Percentiles rank a stretch among this genome's conserved stretches.
These are phyloP conservation scores for Tricholoma furcatifolium DNA, from an alignment of 768 basidiomycete species.

Conservation along the genomic window DNA sequence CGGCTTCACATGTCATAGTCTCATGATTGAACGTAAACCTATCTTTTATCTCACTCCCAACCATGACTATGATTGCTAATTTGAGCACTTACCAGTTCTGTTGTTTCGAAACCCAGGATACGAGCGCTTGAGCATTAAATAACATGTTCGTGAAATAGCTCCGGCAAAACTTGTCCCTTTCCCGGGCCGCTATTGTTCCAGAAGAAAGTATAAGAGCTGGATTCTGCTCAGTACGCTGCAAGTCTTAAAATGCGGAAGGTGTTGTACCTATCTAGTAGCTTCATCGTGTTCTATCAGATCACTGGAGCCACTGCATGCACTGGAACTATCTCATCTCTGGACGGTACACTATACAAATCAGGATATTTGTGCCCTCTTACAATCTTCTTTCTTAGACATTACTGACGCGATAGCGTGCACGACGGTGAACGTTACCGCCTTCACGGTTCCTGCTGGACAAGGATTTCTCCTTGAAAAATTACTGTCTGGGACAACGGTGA, in stretches of 20 bases:
- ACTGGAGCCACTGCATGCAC: constrained; percentile 32
- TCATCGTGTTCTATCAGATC: constrained; percentile 17
- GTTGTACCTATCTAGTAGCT: constrained; percentile 3
- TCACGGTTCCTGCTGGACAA: constrained; percentile 56
- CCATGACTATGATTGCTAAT: not conserved
- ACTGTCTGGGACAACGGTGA: constrained; percentile 51
- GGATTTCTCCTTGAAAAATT: constrained; percentile 48
- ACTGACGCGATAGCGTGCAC: constrained; percentile 51
- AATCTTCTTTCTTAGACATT: constrained; percentile 34
- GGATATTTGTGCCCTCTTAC: not conserved
- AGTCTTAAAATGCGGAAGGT: constrained; percentile 9
- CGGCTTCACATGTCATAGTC: not conserved
- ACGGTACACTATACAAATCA: constrained; percentile 25
- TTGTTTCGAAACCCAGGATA: not conserved
- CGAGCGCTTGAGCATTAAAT: not conserved
- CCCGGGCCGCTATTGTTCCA: constrained; percentile 10
- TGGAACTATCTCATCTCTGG: constrained; percentile 53
- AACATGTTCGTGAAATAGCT: not conserved
- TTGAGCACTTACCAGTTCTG: not conserved
- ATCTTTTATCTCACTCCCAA: constrained; percentile 1
- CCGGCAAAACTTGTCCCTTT: not conserved
- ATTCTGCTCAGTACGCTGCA: not conserved
- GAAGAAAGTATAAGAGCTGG: constrained; percentile 10
- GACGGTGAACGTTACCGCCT: constrained; percentile 54
- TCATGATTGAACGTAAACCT: constrained; percentile 3